phyloP scores from a whole-genome alignment of 2,329 filamentous ascomycete genomes.

The Ascochyta koolunga region DNA sequence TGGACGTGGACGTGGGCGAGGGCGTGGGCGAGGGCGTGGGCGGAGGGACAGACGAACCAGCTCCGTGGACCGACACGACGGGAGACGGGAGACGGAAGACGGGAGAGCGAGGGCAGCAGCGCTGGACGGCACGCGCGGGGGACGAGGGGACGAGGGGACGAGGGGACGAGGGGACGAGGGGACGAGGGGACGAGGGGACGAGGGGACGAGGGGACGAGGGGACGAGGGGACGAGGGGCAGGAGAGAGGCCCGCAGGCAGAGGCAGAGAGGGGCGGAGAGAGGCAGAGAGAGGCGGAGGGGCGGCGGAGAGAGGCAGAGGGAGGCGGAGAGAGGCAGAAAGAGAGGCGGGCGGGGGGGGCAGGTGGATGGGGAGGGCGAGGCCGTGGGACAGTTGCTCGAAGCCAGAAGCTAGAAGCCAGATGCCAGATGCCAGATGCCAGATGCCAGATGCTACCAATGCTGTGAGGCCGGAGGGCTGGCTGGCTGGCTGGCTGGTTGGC shows the following conservation, averaged over 20 bases:
- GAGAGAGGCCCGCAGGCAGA: conserved; percentile 11
- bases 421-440: too few species aligned
- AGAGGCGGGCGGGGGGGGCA: too few species aligned
- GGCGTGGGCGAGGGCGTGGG: too few species aligned
- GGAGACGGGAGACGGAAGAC: not conserved
- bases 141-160: not conserved
- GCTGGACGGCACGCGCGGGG: conserved; percentile 19
- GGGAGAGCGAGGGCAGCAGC: too few species aligned
- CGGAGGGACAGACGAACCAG: conserved; percentile 21
- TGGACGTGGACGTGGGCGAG: too few species aligned
- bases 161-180: conserved; percentile 9
- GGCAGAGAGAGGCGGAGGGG: too few species aligned
- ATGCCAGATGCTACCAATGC: conserved; percentile 23
- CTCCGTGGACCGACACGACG: conserved; percentile 7
- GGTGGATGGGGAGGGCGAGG: too few species aligned
- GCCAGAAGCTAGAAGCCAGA: too few species aligned
- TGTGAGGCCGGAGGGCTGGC: too few species aligned
- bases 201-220: too few species aligned
- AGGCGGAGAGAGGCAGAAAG: not conserved
- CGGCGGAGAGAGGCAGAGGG: too few species aligned
- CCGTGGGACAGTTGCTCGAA: conserved; percentile 30
- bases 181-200: conserved; percentile 1
- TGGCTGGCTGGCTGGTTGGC: not conserved
- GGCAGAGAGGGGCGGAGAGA: conserved; percentile 25
- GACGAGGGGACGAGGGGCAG: conserved; percentile 13